Conservation (phyloP, 2,329 filamentous ascomycete species). For the Apiospora saccharicola region DNA sequence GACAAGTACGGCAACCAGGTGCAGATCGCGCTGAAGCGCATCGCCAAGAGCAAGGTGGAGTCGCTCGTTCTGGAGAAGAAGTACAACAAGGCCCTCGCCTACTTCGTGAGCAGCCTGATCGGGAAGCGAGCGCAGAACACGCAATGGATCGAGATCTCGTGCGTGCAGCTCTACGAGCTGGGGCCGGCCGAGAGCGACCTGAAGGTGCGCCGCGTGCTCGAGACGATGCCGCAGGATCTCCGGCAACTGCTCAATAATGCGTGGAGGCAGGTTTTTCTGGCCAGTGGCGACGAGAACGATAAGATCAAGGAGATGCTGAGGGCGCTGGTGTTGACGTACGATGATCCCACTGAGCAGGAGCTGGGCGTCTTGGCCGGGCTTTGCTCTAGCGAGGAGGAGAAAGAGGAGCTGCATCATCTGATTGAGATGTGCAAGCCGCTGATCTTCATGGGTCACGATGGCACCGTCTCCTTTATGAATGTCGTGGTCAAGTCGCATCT, state of each 20-base stretch:
- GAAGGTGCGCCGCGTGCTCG: constrained; percentile 47
- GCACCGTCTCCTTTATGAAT: constrained; percentile 43
- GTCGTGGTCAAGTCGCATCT: constrained; percentile 49
- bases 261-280: constrained; percentile 47
- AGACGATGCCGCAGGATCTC: constrained; percentile 49
- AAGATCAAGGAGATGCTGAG: constrained; percentile 52
- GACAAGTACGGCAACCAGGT: constrained; percentile 48
- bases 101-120: constrained; percentile 51
- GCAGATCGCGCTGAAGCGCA: constrained; percentile 44
- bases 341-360: constrained; percentile 49
- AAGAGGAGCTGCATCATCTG: constrained; percentile 44
- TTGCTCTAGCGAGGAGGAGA: constrained; percentile 41
- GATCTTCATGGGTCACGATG: constrained; percentile 31
- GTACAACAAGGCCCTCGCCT: constrained; percentile 51
- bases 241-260: constrained; percentile 46
- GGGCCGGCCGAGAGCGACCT: constrained; percentile 45
- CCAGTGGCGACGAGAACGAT: constrained; percentile 42
- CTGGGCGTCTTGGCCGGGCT: constrained; percentile 48
- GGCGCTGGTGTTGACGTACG: constrained; percentile 49
- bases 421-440: constrained; percentile 49
- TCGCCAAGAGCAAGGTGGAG: constrained; percentile 47
- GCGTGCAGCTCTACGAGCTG: constrained; percentile 49
- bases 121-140: constrained; percentile 51
- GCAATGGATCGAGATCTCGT: constrained; percentile 54
- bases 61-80: constrained; percentile 45